Evolutionary conservation across 2,329 filamentous ascomycete genomes (phyloP).

Genomic region (Byssothecium circinans): DNA sequence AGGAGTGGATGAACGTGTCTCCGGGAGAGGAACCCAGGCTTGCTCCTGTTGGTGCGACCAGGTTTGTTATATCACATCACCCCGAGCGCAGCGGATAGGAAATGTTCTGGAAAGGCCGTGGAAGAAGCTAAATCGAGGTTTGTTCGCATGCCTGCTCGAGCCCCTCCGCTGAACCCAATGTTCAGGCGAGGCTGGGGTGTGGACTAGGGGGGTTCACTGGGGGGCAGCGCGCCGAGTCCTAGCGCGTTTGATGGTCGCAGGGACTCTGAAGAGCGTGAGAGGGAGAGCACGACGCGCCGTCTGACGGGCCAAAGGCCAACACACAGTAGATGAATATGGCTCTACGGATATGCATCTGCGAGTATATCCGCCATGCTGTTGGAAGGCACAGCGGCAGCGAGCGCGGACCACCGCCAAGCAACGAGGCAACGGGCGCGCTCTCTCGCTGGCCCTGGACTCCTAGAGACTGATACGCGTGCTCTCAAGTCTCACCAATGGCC

Average conservation of each 20-base stretch:
- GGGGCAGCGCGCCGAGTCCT: conserved; percentile 26
- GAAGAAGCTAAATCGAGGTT: conserved; percentile 40
- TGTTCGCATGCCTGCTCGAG: conserved; percentile 34
- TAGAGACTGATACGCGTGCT: conserved; percentile 6
- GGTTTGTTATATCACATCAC: conserved; percentile 44
- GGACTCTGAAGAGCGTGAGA: conserved; percentile 5
- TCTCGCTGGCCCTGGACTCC: conserved; percentile 3
- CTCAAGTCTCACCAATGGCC: conserved; percentile 21
- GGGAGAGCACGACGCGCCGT: too few species aligned
- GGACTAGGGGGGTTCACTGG: too few species aligned
- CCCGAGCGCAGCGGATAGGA: conserved; percentile 35
- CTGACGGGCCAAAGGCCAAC: too few species aligned
- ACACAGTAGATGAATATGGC: too few species aligned
- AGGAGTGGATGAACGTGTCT: conserved; percentile 39
- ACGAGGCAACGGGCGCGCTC: conserved; percentile 1
- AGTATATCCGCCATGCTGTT: not conserved
- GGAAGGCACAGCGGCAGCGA: not conserved
- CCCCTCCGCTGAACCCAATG: conserved; percentile 32
- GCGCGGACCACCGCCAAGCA: conserved; percentile 3
- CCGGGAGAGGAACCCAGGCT: conserved; percentile 28
- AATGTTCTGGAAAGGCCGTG: conserved; percentile 41
- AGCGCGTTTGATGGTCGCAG: conserved; percentile 37
- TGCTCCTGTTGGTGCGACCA: conserved; percentile 38
- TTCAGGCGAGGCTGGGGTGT: conserved; percentile 42
- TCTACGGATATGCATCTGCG: too few species aligned